phyloP scores from a whole-genome alignment of 164 flowering plant genomes.

The Houttuynia cordata region DNA sequence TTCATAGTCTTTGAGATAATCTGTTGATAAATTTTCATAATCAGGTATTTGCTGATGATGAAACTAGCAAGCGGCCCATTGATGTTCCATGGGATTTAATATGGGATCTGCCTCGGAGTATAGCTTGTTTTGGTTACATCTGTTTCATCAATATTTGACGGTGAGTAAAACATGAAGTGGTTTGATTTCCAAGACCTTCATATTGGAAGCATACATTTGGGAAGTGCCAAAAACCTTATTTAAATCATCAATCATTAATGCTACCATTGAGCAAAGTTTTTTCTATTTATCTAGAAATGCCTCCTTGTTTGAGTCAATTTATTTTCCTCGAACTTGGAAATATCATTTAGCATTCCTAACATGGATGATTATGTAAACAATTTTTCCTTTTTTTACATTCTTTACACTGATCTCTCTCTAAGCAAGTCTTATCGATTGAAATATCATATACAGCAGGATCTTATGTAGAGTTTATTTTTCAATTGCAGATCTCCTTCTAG shows the following conservation, averaged over 20 bases:
- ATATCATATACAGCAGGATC: no score
- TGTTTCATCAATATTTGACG: conserved; percentile 69
- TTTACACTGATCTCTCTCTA: no score
- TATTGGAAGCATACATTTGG: neutral
- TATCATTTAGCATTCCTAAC: no score
- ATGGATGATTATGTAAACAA: no score
- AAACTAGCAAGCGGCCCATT: conserved; percentile 69
- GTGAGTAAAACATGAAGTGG: conserved; percentile 14
- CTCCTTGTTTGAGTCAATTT: neutral
- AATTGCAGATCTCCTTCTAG: no score
- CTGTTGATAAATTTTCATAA: no score
- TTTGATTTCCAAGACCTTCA: neutral
- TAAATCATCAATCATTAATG: neutral
- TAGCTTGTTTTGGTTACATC: conserved; percentile 80
- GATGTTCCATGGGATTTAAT: conserved; percentile 61
- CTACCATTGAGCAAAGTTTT: neutral
- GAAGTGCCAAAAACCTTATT: neutral
- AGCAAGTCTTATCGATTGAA: no score
- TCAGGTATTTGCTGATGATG: conserved; percentile 93
- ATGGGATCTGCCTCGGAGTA: conserved; percentile 69
- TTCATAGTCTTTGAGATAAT: no score
- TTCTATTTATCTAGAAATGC: neutral
- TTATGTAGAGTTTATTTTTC: no score
- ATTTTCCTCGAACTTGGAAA: neutral
- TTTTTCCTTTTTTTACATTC: no score